Base-by-base conservation (phyloP, 805 yeast species). In the Nakazawaea wickerhamii region DNA sequence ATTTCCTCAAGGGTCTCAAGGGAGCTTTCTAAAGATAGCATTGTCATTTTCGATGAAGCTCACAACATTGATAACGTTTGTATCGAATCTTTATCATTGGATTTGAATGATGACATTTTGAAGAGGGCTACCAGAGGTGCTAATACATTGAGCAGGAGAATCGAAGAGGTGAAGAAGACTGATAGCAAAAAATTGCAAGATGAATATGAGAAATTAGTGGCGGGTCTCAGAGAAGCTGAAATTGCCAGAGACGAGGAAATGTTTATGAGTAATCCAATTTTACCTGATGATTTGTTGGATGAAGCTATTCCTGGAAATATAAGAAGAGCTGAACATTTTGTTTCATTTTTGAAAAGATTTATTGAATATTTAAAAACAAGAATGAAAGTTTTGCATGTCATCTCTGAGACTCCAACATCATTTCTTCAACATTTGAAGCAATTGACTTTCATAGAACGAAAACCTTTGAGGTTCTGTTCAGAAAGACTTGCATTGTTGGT, bases 31-130 rank as follows among this genome's bases (percentile, higher is more conserved):
- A 87, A 89, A 51, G 98, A 93, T 56, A 77, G 95, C 42, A 93
- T 93, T 46, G 84, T 93, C 48, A 95, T 93, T 30, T 93, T 93
- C 58, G 99, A 93, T 65, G 99, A 93, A 67, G 99, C 99, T 37
- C 99, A 93, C 62, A 93, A 93, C 64, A 93, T 93, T 44, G 99
- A 93, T 71, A 93, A 93, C 70, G 99, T 93, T 44, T 93, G 99
- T 67, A 93, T 93, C 45, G 99, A 93, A 61, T 86, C 98, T 0
- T 63, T 93, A 32, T 87, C 96, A 5, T 72, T 93, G 38, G 98
- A 93, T 58, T 66, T 93, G 49, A 93, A 97, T 0, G 95, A 89
- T 52, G 97, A 91, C 51, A 78, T 88, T 7, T 64, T 93, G 47
- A 82, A 89, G 54, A 71, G 80, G 50, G 99, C 99, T 0, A 73